These are phyloP conservation scores for Pseudophaeomoniella oleicola DNA, from an alignment of 2,329 filamentous ascomycete species.

Conservation along the genomic window DNA sequence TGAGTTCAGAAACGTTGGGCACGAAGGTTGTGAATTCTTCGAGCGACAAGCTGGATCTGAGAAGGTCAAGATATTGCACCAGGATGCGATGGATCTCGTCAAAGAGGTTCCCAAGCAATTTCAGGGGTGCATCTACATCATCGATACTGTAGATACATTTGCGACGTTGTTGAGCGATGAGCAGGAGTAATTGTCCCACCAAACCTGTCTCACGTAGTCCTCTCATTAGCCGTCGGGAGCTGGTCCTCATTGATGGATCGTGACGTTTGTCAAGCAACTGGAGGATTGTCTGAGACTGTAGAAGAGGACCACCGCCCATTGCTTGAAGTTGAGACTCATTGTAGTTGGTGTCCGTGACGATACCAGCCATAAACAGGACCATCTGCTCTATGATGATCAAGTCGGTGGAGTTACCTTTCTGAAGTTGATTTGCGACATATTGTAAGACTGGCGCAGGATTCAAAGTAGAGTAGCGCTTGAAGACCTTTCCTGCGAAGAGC, in stretches of 20 bases:
- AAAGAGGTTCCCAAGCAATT: conserved; percentile 72
- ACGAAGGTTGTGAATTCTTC: conserved; percentile 67
- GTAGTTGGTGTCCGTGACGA: conserved; percentile 73
- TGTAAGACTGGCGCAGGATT: conserved; percentile 73
- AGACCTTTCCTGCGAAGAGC: conserved; percentile 80
- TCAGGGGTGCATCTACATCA: conserved; percentile 65
- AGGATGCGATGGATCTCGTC: conserved; percentile 82
- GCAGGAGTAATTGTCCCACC: conserved; percentile 70
- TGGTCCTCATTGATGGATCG: conserved; percentile 46
- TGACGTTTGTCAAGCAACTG: conserved; percentile 71
- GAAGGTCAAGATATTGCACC: conserved; percentile 74
- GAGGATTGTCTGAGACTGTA: conserved; percentile 68
- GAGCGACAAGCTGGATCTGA: conserved; percentile 62
- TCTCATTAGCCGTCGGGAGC: conserved; percentile 65
- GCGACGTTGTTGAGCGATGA: conserved; percentile 79
- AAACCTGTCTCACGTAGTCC: conserved; percentile 65
- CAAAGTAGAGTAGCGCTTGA: conserved; percentile 71
- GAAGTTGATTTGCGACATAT: conserved; percentile 76
- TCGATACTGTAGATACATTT: conserved; percentile 66
- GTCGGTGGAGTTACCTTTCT: conserved; percentile 72
- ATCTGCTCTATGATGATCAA: conserved; percentile 84
- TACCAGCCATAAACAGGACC: conserved; percentile 83
- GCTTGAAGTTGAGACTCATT: conserved; percentile 77
- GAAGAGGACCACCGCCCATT: conserved; percentile 69
- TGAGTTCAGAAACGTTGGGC: conserved; percentile 58